Evolutionary conservation across 2,329 filamentous ascomycete species (phyloP).

Genomic region (Curvularia eragrostidis): DNA sequence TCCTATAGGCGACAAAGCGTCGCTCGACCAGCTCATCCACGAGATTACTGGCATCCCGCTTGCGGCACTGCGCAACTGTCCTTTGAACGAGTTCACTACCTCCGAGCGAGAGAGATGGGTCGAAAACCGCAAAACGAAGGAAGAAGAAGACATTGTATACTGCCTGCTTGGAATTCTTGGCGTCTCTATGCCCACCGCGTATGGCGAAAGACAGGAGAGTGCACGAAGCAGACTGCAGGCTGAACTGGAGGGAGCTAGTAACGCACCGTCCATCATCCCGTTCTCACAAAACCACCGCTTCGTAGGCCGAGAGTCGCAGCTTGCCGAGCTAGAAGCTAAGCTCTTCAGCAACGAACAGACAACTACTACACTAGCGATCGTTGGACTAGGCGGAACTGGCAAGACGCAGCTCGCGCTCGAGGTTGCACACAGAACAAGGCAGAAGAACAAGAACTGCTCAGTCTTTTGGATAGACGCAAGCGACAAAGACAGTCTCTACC

Average conservation of each 20-base stretch:
- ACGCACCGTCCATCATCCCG: conserved; percentile 33
- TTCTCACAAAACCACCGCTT: conserved; percentile 37
- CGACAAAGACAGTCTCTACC: conserved; percentile 50
- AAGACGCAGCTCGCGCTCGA: conserved; percentile 43
- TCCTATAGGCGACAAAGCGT: conserved; percentile 18
- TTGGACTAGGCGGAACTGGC: conserved; percentile 26
- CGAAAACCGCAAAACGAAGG: conserved; percentile 26
- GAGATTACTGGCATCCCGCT: no score
- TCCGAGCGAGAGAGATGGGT: not conserved
- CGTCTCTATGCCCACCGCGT: conserved; percentile 23
- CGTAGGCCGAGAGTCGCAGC: conserved; percentile 32
- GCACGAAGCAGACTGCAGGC: conserved; percentile 21
- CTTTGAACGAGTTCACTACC: not conserved
- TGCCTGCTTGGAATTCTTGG: conserved; percentile 34
- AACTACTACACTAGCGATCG: conserved; percentile 20
- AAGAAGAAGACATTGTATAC: conserved; percentile 36
- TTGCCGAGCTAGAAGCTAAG: conserved; percentile 36
- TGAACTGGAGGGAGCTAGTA: conserved; percentile 19
- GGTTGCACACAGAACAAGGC: conserved; percentile 50
- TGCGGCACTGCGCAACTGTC: conserved; percentile 2
- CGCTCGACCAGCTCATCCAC: conserved; percentile 19
- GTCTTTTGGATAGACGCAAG: conserved; percentile 56
- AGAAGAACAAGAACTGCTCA: conserved; percentile 46
- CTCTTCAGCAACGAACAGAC: conserved; percentile 23
- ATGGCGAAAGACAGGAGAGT: conserved; percentile 31